Percentiles rank a stretch among this genome's conserved stretches.
phyloP scores from a whole-genome alignment of 176 grass and related monocot genomes.

The Zoysia japonica region DNA sequence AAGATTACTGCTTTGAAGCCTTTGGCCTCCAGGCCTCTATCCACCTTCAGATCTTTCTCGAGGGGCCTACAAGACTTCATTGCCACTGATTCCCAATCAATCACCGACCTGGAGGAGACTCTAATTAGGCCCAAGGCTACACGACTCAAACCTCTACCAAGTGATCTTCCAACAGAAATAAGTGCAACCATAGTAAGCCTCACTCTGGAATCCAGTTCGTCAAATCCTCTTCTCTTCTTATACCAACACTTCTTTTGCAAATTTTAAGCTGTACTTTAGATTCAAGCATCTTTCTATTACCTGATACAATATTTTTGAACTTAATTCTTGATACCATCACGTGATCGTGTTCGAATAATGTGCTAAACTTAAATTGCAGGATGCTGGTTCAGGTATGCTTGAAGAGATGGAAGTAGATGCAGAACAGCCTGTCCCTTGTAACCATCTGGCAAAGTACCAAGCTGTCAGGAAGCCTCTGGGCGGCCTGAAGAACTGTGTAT shows the following conservation, averaged over 20 bases:
- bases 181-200: slow-evolving; percentile 36
- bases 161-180: slow-evolving; percentile 16
- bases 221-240: slow-evolving; percentile 12
- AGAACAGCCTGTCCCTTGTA: slow-evolving; percentile 17
- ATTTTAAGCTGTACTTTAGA: slow-evolving; percentile 6
- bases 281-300: background rate
- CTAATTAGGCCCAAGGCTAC: slow-evolving; percentile 50
- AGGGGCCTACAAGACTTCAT: slow-evolving; percentile 38
- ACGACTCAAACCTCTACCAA: slow-evolving; percentile 15
- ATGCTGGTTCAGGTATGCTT: background rate
- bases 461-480: background rate
- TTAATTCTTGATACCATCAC: background rate
- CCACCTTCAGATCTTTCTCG: slow-evolving; percentile 16
- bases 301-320: background rate
- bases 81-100: slow-evolving; percentile 11
- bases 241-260: background rate
- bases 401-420: slow-evolving; percentile 29
- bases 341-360: slow-evolving; percentile 5
- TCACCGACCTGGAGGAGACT: slow-evolving; percentile 14
- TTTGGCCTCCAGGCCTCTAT: slow-evolving; percentile 54
- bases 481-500: slow-evolving; percentile 18
- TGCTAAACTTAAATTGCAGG: slow-evolving; percentile 31
- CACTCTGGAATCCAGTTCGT: background rate
- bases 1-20: slow-evolving; percentile 54
- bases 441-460: slow-evolving; percentile 5